These are phyloP conservation scores for Monosporozyma solicola DNA, from an alignment of 805 yeast species.

Conservation along the genomic window DNA sequence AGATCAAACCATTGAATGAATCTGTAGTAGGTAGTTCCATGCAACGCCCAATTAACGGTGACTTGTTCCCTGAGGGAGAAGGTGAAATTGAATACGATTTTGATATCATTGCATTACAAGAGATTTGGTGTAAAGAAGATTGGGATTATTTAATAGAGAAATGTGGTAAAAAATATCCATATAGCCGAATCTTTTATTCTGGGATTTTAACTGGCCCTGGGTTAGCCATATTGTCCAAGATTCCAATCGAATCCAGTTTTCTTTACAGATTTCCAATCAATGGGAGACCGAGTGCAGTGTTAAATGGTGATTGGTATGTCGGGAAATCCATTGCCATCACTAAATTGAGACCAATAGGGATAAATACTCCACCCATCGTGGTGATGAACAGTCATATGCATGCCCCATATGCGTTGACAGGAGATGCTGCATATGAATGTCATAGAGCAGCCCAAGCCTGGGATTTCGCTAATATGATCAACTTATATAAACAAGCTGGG, in stretches of 20 bases:
- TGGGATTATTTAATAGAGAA: constrained; percentile 53
- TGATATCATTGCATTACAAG: constrained; percentile 90
- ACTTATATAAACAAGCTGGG: constrained; percentile 57
- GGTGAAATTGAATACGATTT: constrained; percentile 30
- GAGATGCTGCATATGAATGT: constrained; percentile 84
- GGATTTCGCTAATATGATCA: constrained; percentile 72
- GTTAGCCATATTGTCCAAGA: constrained; percentile 68
- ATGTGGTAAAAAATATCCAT: constrained; percentile 46
- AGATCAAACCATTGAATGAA: background rate
- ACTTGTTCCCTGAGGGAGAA: constrained; percentile 12
- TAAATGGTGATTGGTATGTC: constrained; percentile 95
- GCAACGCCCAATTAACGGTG: background rate
- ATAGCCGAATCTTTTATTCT: constrained; percentile 59
- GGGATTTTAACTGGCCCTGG: constrained; percentile 95
- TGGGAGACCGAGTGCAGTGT: constrained; percentile 89
- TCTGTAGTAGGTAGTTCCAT: background rate
- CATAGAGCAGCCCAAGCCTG: constrained; percentile 95
- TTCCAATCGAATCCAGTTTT: constrained; percentile 74
- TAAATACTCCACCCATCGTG: constrained; percentile 45
- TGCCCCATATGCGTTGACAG: constrained; percentile 78
- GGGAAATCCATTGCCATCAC: constrained; percentile 85
- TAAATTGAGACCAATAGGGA: constrained; percentile 41
- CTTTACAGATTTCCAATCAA: constrained; percentile 82
- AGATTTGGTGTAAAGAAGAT: constrained; percentile 82
- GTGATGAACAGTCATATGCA: constrained; percentile 91